Base-by-base conservation (phyloP, 345 rosid genomes). In the Excoecaria agallocha region DNA sequence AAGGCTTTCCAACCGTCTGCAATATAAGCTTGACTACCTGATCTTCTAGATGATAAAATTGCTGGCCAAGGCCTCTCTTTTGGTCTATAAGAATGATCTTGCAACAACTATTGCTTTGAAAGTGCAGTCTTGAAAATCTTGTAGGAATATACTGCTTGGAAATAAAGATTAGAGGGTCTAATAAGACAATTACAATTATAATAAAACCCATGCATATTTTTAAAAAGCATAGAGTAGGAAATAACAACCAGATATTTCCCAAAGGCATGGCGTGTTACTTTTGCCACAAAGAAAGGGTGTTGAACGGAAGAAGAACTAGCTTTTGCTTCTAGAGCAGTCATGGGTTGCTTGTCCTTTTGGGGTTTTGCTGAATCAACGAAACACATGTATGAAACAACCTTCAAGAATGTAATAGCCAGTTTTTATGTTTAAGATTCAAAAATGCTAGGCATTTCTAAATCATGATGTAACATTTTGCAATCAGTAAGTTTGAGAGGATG, bases 21-120 rank as follows among this genome's bases (percentile, higher is more conserved):
- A 13, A 76, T 30, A 60, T 69, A 49, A 48, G 22, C 25, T n/a
- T 5, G 17, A 3, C 10, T 0, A 39, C 41, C 13, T n/a, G 50
- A 9, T 3, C 22, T 35, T 38, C 19, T 49, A 66, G 38, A 4
- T 38, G 37, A n/a, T n/a, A 76, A 35, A 50, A 4, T 69, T 49
- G 58, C 73, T 46, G 78, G 73, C 73, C 74, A 76, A 30, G 74
- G 20, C 43, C 38, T 50, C n/a, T 64, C 74, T 41, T 68, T 41
- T 52, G 62, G 43, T 76, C 50, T 22, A 58, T 49, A 68, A 76
- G 61, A 60, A 60, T 43, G 49, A 50, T 45, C 63, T 76, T 39
- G 41, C 61, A 9, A 54, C 22, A 46, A 5, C 16, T 39, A 15
- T n/a, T 15, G 19, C 12, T 37, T 64, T 60, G 73, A 48, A 38